Conservation (phyloP, 169 alveolate species). For the Plasmodium coatneyi region DNA sequence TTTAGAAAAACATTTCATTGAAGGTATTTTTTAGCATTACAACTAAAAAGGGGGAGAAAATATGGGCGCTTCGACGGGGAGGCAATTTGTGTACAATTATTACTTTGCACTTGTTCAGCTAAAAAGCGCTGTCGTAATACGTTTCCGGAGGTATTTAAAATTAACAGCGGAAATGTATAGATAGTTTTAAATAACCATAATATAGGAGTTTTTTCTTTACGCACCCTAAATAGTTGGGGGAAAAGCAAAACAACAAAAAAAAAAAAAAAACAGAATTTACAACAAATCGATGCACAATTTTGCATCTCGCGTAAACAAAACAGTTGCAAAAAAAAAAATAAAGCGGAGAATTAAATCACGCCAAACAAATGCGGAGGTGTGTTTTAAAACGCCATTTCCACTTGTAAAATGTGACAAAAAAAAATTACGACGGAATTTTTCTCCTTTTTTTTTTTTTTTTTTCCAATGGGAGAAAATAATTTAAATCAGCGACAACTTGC, state of each 20-base stretch:
- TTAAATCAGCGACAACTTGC: not conserved
- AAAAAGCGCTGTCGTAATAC: not conserved
- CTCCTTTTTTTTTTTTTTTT: conserved; percentile 1
- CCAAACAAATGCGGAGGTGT: not conserved
- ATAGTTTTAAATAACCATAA: not conserved
- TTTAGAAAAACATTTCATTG: not conserved
- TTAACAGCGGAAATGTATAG: not conserved
- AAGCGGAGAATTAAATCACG: not conserved
- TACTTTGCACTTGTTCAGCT: not conserved
- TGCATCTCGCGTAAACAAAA: not conserved
- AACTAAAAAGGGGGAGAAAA: not conserved
- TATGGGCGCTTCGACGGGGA: not conserved
- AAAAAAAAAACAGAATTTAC: not conserved
- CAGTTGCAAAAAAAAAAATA: not conserved
- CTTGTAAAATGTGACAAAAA: not conserved
- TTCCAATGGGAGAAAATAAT: conserved; percentile 1
- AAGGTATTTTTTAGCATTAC: not conserved
- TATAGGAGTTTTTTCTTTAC: not conserved
- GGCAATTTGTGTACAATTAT: not conserved
- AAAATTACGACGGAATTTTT: not conserved
- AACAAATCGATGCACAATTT: conserved; percentile 1
- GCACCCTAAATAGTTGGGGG: not conserved
- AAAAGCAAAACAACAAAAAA: not conserved
- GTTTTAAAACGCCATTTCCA: not conserved
- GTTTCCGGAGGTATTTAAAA: not conserved